Base-by-base conservation (phyloP, 352 stramenopile species). In the Elongisporangium prolatum region DNA sequence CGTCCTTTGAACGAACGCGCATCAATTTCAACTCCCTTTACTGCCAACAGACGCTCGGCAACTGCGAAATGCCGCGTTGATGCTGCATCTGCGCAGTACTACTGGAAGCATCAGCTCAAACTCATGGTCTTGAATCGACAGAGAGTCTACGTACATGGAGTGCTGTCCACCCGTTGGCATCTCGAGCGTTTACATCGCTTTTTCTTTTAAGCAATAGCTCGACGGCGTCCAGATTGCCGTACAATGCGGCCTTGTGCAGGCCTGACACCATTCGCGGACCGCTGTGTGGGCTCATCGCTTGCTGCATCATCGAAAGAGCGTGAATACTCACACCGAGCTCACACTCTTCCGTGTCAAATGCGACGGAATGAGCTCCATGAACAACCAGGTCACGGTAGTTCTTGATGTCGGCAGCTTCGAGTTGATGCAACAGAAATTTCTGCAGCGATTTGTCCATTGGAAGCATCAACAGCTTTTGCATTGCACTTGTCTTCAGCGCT, bases 151-250 rank as follows among this genome's bases (percentile, higher is more conserved):
- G 18, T 51, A 88, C 78, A 61, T 91, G 81, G 9, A 91, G 57
- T 25, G 69, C 58, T 1, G 76, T 87, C 81, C 81, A 91, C 1
- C 67, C 75, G 21, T 89, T 84, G 1, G 64, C 58, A 60, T 91
- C 81, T 53, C 63, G 66, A n/a, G 61, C 64, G 20, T 67, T 69
- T 2, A 75, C 58, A 10, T 77, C 63, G 13, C 60, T 57, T 17
- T 67, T 73, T 59, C 74, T 57, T n/a, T 74, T 58, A 0, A 89
- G 63, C 18, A 91, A 60, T 50, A 75, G 22, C 50, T 71, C 57
- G 1, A 77, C 67, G 0, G 74, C 73, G 0, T 66, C 50, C 2
- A 64, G 34, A 40, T 85, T 80, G 2, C 72, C 81, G 52, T 75
- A 85, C 54, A 80, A 77, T 1, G 62, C 68, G 44, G 81, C 78